A percentile compares a stretch with the other conserved stretches of the same genome.
These are phyloP conservation scores for Cordyceps cicadae DNA, from an alignment of 2,329 filamentous ascomycete genomes.

Conservation along the genomic window DNA sequence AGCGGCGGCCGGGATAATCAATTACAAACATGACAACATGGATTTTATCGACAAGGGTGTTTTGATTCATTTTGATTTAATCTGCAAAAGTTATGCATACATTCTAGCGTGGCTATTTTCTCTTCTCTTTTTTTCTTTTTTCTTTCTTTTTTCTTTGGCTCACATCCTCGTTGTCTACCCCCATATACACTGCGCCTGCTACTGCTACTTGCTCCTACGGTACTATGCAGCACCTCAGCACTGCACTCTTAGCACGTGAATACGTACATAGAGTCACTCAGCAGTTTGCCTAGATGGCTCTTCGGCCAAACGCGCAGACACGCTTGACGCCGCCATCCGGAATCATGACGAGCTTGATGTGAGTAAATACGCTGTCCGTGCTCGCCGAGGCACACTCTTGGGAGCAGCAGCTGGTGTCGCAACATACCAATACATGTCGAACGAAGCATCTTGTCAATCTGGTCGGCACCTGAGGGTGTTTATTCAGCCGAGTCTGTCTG, in stretches of 20 bases:
- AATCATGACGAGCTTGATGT: slow-evolving; percentile 86
- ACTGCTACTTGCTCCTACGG: background rate
- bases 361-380: slow-evolving; percentile 53
- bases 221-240: slow-evolving; percentile 1
- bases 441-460: slow-evolving; percentile 54
- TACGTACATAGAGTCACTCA: no score
- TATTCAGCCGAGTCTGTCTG: no score
- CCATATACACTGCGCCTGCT: background rate
- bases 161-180: background rate
- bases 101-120: background rate
- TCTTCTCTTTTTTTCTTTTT: background rate
- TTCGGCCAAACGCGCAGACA: slow-evolving; percentile 46
- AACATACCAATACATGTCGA: slow-evolving; percentile 53
- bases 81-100: background rate
- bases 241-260: slow-evolving; percentile 5
- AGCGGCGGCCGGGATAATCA: background rate
- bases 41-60: background rate
- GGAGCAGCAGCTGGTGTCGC: no score
- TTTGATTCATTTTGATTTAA: background rate
- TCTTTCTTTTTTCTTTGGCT: background rate
- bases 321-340: slow-evolving; percentile 91
- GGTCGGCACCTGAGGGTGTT: no score
- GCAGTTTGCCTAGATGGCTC: slow-evolving; percentile 17
- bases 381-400: slow-evolving; percentile 54
- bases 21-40: background rate